Evolutionary conservation across 2,329 filamentous ascomycete genomes (phyloP).

Genomic region (Shiraia sp.): DNA sequence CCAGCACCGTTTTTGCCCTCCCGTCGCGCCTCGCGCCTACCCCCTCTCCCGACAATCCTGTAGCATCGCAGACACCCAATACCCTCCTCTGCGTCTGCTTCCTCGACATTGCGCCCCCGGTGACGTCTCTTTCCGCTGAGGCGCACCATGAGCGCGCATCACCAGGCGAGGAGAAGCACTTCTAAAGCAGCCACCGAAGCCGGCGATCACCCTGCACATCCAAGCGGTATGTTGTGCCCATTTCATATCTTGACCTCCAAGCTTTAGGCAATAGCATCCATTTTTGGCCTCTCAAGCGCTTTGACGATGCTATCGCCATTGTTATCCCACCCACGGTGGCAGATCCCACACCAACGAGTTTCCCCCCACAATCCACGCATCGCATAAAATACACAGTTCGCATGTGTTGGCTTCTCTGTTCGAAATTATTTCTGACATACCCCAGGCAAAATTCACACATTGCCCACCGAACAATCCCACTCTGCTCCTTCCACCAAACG

Average conservation of each 20-base stretch:
- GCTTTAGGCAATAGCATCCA: background rate
- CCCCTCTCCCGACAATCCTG: slow-evolving; percentile 12
- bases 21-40: slow-evolving; percentile 24
- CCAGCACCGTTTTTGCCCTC: slow-evolving; percentile 33
- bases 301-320: slow-evolving; percentile 9
- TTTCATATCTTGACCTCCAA: background rate
- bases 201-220: slow-evolving; percentile 18
- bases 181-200: slow-evolving; percentile 37
- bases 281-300: background rate
- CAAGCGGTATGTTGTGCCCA: slow-evolving; percentile 25
- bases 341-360: slow-evolving; percentile 16
- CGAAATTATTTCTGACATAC: slow-evolving; percentile 9
- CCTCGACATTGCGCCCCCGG: slow-evolving; percentile 27
- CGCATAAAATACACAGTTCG: too few relatives aligned
- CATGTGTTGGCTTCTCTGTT: background rate
- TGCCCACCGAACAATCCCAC: slow-evolving; percentile 14
- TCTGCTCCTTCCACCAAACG: slow-evolving; percentile 47
- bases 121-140: slow-evolving; percentile 32
- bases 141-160: slow-evolving; percentile 48
- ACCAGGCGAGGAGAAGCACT: slow-evolving; percentile 42
- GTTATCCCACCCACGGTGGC: slow-evolving; percentile 16
- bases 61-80: slow-evolving; percentile 18
- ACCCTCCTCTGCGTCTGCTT: slow-evolving; percentile 6
- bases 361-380: slow-evolving; percentile 5
- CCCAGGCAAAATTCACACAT: slow-evolving; percentile 19